Base-by-base conservation (phyloP, 1,139 yeast genomes). In the Candida glucosophila region DNA sequence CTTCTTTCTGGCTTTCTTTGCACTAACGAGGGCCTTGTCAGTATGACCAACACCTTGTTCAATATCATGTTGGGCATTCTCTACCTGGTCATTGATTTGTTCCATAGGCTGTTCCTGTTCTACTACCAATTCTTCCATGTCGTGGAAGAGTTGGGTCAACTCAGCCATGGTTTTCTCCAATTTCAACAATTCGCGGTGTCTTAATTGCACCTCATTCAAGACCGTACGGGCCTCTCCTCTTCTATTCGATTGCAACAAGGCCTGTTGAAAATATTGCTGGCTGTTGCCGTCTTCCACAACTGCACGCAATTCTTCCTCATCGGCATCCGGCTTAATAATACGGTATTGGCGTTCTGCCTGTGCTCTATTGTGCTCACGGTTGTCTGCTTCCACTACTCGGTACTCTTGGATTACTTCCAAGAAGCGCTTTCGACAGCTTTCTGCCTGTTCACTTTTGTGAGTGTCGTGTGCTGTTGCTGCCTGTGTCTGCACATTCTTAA, bases 161-260 rank as follows among this genome's bases (percentile, higher is more conserved):
- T 90, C 98, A 23, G 92, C 86, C 83, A 92, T 85, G 32, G 96
- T 81, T 58, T 82, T 78, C 58, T 88, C 97, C 56, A 92, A 80
- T 62, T 86, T 83, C 61, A 85, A 79, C 51, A 92, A 75, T 60
- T 90, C 98, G 49, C 83, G 79, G 63, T 92, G 98, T 63, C 99
- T 79, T 24, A 83, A 77, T 58, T 90, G 96, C 29, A 92, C 98
- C 58, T 92, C 98, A 44, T 85, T 82, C 44, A 90, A 70, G 3
- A 93, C 98, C 18, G 95, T 76, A 53, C 93, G 75, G 27, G 98
- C 97, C 58, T 90, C 95, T 40, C 98, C 98, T 47, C 94, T 77
- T 59, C 96, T 78, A 55, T 85, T 83, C 30, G 94, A 80, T 59
- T 80, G 85, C 68, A 85, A 65, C 40, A 90, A 67, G 10, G 96